Evolutionary conservation across 176 grass and related monocot genomes (phyloP), one percentile per base, ranked within the genome.

Genomic region (Saccharum officinarum): DNA sequence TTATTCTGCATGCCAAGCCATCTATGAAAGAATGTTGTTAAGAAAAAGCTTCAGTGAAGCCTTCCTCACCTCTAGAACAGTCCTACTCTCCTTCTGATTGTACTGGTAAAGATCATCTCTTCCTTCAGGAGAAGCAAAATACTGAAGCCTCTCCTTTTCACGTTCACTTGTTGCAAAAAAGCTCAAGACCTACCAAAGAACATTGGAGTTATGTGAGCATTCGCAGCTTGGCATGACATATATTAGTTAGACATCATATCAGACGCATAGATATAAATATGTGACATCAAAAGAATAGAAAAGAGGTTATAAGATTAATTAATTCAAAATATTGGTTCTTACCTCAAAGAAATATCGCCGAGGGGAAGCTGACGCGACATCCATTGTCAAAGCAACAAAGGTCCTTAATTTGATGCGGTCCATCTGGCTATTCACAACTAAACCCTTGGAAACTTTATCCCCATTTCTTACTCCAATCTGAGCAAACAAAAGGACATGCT

Each of bases 301-400:
- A 86, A 39, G 1, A 59, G 61, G 61, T 61, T 14, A 86, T 25
- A 26, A 61, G 75, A 78, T 46, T 30, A 85, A 78, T 46, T 30
- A 85, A 64, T 38, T 75, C 37, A 79, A 69, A 31, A 82, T 54
- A 83, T 12, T 44, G 42, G 76, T 8, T 73, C 85, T 92, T 95
- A 69, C 93, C 96, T 98, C 96, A 89, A 98, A 98, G 69, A 98
- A 98, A 92, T 94, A 98, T 26, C 89, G 91, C 22, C 96, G 88
- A 83, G 96, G 96, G 71, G 96, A 95, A 49, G 93, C 93, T 77
- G 96, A 98, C 73, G 88, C 81, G 42, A 98, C 61, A 87, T 98
- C 96, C 96, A 98, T 98, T 77, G 93, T 88, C 83, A 90, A 82
- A 52, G 92, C 93, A 73, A 98, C 89, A 80, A 95, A 98, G 25